These are phyloP conservation scores for Annulohypoxylon nitens DNA, from an alignment of 495 filamentous ascomycete species.

Conservation along the genomic window DNA sequence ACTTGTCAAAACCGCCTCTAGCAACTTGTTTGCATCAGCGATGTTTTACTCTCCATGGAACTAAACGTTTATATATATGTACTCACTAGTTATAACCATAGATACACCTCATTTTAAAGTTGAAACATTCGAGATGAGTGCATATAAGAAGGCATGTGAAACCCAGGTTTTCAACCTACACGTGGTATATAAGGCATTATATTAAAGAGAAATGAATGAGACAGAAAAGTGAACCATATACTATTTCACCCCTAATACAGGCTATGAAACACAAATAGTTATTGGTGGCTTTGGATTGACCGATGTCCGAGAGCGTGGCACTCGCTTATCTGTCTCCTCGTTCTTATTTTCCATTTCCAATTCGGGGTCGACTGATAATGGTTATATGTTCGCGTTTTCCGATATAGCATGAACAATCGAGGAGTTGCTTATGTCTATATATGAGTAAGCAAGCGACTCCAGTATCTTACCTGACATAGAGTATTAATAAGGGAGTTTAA, in stretches of 20 bases:
- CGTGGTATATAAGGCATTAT: conserved; percentile 23
- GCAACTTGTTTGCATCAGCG: not conserved
- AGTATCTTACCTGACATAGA: not conserved
- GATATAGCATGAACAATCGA: not conserved
- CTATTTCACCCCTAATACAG: conserved; percentile 23
- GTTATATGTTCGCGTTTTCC: not conserved
- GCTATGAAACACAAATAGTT: conserved; percentile 9
- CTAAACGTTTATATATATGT: not conserved
- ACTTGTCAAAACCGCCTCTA: not conserved
- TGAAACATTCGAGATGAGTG: not conserved
- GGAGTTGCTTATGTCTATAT: not conserved
- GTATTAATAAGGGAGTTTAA: not conserved
- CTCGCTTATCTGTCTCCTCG: conserved; percentile 29
- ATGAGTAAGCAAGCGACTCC: not conserved
- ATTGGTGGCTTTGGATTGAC: conserved; percentile 14
- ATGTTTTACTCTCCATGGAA: too few species aligned
- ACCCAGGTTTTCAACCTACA: conserved; percentile 4
- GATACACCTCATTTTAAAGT: conserved; percentile 11
- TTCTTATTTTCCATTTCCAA: not conserved
- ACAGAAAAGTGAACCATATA: conserved; percentile 3
- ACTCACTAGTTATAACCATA: not conserved
- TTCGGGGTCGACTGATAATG: not conserved
- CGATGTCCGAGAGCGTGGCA: conserved; percentile 21
- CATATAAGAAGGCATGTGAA: conserved; percentile 7
- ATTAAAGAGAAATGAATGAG: conserved; percentile 16